These are phyloP conservation scores for Xenoacremonium recifei DNA, from an alignment of 2,329 filamentous ascomycete species.

Conservation along the genomic window DNA sequence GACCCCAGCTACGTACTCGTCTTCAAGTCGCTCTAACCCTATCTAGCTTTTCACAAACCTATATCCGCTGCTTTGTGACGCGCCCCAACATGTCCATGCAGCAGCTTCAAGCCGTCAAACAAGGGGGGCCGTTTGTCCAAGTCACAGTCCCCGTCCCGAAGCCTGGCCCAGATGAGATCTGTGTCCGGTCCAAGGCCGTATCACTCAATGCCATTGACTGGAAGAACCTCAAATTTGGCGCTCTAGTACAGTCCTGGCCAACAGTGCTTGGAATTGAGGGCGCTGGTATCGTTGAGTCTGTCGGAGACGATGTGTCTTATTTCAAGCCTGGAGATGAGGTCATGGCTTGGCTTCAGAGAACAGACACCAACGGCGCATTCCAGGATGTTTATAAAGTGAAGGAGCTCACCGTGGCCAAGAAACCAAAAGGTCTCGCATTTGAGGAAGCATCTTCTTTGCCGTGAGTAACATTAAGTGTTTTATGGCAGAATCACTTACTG, in stretches of 20 bases:
- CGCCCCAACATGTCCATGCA: too few species aligned
- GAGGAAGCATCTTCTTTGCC: slow-evolving; percentile 16
- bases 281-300: slow-evolving; percentile 20
- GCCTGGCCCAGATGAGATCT: slow-evolving; percentile 13
- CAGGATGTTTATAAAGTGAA: slow-evolving; percentile 19
- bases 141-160: slow-evolving; percentile 11
- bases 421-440: slow-evolving; percentile 10
- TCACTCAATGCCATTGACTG: slow-evolving; percentile 22
- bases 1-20: too few species aligned
- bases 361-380: slow-evolving; percentile 15
- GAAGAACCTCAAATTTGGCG: slow-evolving; percentile 17
- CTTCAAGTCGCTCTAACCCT: too few species aligned
- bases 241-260: slow-evolving; percentile 17
- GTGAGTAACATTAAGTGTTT: too few species aligned
- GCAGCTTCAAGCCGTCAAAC: slow-evolving; percentile 13
- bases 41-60: too few species aligned
- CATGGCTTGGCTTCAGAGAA: slow-evolving; percentile 15
- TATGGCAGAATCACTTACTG: too few species aligned
- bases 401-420: slow-evolving; percentile 17
- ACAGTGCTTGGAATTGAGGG: slow-evolving; percentile 17
- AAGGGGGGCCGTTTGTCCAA: slow-evolving; percentile 15
- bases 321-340: slow-evolving; percentile 41
- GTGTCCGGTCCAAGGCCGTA: slow-evolving; percentile 18
- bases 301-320: slow-evolving; percentile 17
- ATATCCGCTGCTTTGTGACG: too few species aligned